These are phyloP conservation scores for Fusarium metavorans DNA, from an alignment of 2,329 filamentous ascomycete genomes.

Conservation along the genomic window DNA sequence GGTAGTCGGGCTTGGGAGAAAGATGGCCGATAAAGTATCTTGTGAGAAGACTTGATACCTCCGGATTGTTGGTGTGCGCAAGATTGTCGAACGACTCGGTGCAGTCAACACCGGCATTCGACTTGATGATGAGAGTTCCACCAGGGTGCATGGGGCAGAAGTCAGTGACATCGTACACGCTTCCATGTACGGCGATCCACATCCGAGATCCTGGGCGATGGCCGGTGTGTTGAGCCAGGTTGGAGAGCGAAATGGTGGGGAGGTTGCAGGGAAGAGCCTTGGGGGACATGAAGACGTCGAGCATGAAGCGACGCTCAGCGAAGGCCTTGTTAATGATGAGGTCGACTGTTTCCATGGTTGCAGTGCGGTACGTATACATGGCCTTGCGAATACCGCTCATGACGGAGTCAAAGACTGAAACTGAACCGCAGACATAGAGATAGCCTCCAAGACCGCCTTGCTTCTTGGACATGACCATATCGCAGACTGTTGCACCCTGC, in stretches of 20 bases:
- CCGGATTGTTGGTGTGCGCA: slow-evolving; percentile 66
- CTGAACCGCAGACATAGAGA: slow-evolving; percentile 48
- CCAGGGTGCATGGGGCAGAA: slow-evolving; percentile 66
- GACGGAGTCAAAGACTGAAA: slow-evolving; percentile 59
- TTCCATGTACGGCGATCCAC: slow-evolving; percentile 66
- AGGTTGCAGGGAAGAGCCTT: slow-evolving; percentile 63
- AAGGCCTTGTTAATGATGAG: slow-evolving; percentile 64
- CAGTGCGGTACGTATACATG: slow-evolving; percentile 64
- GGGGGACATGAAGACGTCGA: slow-evolving; percentile 69
- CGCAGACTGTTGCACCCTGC: slow-evolving; percentile 62
- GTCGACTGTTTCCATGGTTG: slow-evolving; percentile 64
- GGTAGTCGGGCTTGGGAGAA: slow-evolving; percentile 64
- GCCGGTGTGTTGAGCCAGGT: slow-evolving; percentile 63
- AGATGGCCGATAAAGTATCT: slow-evolving; percentile 66
- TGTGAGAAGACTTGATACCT: slow-evolving; percentile 63
- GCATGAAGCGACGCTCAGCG: slow-evolving; percentile 67
- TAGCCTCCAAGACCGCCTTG: slow-evolving; percentile 61
- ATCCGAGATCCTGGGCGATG: slow-evolving; percentile 59
- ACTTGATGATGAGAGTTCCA: slow-evolving; percentile 65
- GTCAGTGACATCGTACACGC: slow-evolving; percentile 66
- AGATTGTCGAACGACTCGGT: slow-evolving; percentile 65
- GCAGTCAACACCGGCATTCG: slow-evolving; percentile 67
- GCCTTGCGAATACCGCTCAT: slow-evolving; percentile 68
- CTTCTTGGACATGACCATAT: slow-evolving; percentile 68
- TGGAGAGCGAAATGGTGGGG: slow-evolving; percentile 62